Conservation (phyloP, 768 basidiomycete species). For the Punctularia strigosozonata region DNA sequence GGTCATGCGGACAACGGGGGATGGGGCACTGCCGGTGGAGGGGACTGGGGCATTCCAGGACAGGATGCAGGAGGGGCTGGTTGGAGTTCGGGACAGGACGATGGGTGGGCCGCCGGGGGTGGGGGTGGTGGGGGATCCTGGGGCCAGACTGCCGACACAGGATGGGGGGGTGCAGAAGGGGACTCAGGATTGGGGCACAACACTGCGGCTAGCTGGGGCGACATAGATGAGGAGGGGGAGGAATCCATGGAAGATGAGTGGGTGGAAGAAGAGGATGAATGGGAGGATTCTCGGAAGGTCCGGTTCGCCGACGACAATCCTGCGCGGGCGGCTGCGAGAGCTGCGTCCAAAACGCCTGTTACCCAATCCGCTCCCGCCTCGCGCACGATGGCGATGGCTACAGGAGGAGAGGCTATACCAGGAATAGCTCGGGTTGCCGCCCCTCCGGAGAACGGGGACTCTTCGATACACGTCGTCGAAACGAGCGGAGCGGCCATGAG, state of each 20-base stretch:
- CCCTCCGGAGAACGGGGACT: constrained; percentile 3
- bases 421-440: constrained; percentile 5
- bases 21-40: neutral
- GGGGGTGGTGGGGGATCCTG: neutral
- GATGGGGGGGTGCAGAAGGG: neutral
- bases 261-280: constrained; percentile 5
- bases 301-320: constrained; percentile 4
- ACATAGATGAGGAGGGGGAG: constrained; percentile 2
- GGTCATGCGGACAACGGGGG: neutral
- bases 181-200: constrained; percentile 1
- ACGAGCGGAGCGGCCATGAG: constrained; percentile 7
- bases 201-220: constrained; percentile 1
- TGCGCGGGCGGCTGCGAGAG: neutral
- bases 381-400: constrained; percentile 12
- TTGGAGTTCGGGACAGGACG: neutral
- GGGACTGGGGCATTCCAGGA: neutral
- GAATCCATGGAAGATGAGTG: constrained; percentile 6
- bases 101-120: neutral
- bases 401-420: constrained; percentile 2
- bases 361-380: constrained; percentile 9
- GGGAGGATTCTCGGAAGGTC: too few relatives aligned
- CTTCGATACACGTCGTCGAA: constrained; percentile 6
- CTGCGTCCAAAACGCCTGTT: constrained; percentile 4
- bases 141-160: neutral
- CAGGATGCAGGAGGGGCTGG: neutral